Conservation (phyloP, 768 basidiomycete species). For the Kondoa subrosea region DNA sequence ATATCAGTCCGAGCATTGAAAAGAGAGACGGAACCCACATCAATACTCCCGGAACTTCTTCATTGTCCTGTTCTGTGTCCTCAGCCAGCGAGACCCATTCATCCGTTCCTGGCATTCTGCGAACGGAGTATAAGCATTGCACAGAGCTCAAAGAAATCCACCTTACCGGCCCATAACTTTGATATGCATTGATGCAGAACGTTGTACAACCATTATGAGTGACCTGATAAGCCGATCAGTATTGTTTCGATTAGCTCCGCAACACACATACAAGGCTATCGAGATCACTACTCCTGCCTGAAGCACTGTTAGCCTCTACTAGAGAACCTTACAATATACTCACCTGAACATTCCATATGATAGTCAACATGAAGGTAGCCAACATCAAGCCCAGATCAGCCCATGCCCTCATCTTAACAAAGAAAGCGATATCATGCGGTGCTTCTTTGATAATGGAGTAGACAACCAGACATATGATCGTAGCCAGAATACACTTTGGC, state of each 20-base stretch:
- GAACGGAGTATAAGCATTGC: too few species aligned
- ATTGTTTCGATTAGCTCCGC: not conserved
- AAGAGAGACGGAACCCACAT: constrained; percentile 35
- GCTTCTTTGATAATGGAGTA: constrained; percentile 67
- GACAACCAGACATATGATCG: constrained; percentile 69
- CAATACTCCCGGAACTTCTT: constrained; percentile 54
- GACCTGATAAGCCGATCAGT: constrained; percentile 8
- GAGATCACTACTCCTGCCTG: constrained; percentile 1
- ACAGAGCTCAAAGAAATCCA: too few species aligned
- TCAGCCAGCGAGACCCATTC: constrained; percentile 82
- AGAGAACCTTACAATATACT: constrained; percentile 29
- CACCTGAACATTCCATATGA: constrained; percentile 72
- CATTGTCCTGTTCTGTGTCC: constrained; percentile 51
- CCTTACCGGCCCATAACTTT: constrained; percentile 43
- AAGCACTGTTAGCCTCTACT: not conserved
- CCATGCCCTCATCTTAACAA: constrained; percentile 59
- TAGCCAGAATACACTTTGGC: constrained; percentile 77
- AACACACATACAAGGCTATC: not conserved
- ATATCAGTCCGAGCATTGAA: not conserved
- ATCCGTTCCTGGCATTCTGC: constrained; percentile 76
- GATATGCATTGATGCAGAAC: constrained; percentile 28
- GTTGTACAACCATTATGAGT: constrained; percentile 8
- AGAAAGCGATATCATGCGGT: constrained; percentile 14
- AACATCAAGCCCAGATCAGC: constrained; percentile 69
- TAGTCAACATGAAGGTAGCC: constrained; percentile 70